Percentiles rank a stretch among this genome's conserved stretches.
Conservation (phyloP, 345 rosid genomes). For the Capsella bursapastoris region DNA sequence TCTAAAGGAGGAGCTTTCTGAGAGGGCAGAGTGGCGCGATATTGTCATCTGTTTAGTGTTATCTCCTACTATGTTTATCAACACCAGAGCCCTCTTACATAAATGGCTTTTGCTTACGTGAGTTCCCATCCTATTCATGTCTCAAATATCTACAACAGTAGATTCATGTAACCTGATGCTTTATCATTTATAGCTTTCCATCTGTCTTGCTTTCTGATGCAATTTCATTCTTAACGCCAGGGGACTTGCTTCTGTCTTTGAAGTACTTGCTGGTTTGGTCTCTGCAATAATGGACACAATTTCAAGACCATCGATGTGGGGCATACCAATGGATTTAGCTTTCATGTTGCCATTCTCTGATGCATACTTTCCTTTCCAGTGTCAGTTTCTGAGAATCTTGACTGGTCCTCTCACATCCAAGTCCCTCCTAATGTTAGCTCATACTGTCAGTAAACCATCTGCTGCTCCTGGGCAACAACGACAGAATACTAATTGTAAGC, state of each 20-base stretch:
- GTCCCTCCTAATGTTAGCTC: slow-evolving; percentile 51
- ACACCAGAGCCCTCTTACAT: slow-evolving; percentile 59
- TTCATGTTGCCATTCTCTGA: slow-evolving; percentile 63
- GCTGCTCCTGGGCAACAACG: slow-evolving; percentile 30
- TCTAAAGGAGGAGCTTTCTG: slow-evolving; percentile 56
- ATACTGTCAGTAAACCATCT: slow-evolving; percentile 42
- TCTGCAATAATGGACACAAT: slow-evolving; percentile 54
- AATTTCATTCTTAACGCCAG: slow-evolving; percentile 49
- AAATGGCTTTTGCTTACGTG: slow-evolving; percentile 75
- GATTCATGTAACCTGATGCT: background rate
- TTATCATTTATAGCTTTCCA: background rate
- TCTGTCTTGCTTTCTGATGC: slow-evolving; percentile 20
- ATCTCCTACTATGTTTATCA: slow-evolving; percentile 42
- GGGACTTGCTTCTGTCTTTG: slow-evolving; percentile 65
- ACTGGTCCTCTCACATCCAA: slow-evolving; percentile 56
- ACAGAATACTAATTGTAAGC: slow-evolving; percentile 34
- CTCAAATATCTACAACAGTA: background rate
- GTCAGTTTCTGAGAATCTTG: slow-evolving; percentile 51
- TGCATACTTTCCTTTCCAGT: slow-evolving; percentile 67
- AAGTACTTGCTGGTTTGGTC: slow-evolving; percentile 60
- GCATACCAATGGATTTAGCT: slow-evolving; percentile 60
- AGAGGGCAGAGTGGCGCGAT: slow-evolving; percentile 60
- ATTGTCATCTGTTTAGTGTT: slow-evolving; percentile 33
- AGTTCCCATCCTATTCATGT: slow-evolving; percentile 44
- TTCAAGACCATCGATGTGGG: slow-evolving; percentile 74